Base-by-base conservation (phyloP, 1,284 basidiomycete species). In the Kwoniella shivajii region DNA sequence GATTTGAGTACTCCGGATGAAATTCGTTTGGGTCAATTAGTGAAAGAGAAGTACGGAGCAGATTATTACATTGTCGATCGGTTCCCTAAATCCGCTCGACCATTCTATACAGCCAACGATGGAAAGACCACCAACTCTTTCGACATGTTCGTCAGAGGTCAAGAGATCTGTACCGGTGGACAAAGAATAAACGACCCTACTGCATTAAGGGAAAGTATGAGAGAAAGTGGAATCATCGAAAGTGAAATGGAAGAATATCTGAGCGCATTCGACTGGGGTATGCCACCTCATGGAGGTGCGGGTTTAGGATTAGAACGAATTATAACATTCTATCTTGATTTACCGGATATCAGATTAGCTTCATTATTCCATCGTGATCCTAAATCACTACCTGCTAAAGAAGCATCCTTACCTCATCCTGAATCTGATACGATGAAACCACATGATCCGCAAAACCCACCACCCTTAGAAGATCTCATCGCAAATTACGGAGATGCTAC, bases 11-110 rank as follows among this genome's bases (percentile, higher is more conserved):
- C 80, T 4, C 71, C 74, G 16, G 76, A 92, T 69, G 94, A 97
- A 80, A 93, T 89, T 79, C 84, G 88, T 52, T 85, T 97, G 14
- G 94, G 94, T 18, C 82, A 86, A 52, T 81, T 97, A 51, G 85
- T 97, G 70, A 91, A 88, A 76, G 85, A 85, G 53, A 94, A 94
- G 80, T 93, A 92, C 74, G 86, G 90, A 66, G 94, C 90, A 39
- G 94, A 98, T 80, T 95, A 92, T 80, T 95, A 88, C 80, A 93
- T 94, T 73, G 86, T 95, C 63, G 92, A 95, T 83, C 94, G 93
- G 76, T 95, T 95, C 82, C 92, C 92, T 2, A 83, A 90, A 75
- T 87, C 83, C 24, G 85, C 95, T 47, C 88, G 94, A 57, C 94
- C 94, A 2, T 98, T 98, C 81, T 98, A 98, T 79, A 97, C 92